Base-by-base conservation (phyloP, 1,139 yeast genomes). In the Geotrichum carabidarum region DNA sequence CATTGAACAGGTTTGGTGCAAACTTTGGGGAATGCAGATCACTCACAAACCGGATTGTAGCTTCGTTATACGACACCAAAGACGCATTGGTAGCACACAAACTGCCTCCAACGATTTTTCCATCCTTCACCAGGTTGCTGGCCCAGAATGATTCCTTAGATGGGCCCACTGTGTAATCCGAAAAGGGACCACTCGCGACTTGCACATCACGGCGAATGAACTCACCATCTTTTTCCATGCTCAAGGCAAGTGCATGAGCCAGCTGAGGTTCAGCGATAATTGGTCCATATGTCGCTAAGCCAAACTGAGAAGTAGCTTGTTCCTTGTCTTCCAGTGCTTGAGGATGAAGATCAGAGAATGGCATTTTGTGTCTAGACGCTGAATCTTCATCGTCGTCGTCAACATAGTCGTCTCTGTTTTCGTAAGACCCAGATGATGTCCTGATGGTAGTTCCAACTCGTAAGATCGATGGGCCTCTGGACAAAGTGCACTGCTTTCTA, bases 1-100 rank as follows among this genome's bases (percentile, higher is more conserved):
- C 82, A 15, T 43, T 38, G 12, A 48, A 30, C n/a, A 43, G 50
- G 37, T 37, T 36, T 11, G 50, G 43, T 7, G 50, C 50, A 47
- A 47, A 34, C 18, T 35, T 15, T 14, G 50, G 44, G 22, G 42
- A 37, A n/a, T 37, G 30, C 36, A 47, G 1, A 36, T 47, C 50
- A 9, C 30, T 15, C 11, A 47, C 50, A 38, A 31, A 38, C 17
- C 50, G 43, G 37, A 47, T 47, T 14, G 44, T 47, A n/a, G 50
- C 22, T 34, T 18, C 32, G 15, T 45, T 38, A n/a, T 34, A 11
- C 14, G 37, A 11, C 12, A n/a, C 14, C 37, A 34, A 7, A 11
- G 12, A 11, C 9, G 30, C 11, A 12, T 43, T 17, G 31, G 44
- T 12, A 8, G 44, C 18, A 8, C 15, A 41, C 30, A 8, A 7